Evolutionary conservation across 805 yeast genomes (phyloP).

Genomic region (Yarrowia hollandica): DNA sequence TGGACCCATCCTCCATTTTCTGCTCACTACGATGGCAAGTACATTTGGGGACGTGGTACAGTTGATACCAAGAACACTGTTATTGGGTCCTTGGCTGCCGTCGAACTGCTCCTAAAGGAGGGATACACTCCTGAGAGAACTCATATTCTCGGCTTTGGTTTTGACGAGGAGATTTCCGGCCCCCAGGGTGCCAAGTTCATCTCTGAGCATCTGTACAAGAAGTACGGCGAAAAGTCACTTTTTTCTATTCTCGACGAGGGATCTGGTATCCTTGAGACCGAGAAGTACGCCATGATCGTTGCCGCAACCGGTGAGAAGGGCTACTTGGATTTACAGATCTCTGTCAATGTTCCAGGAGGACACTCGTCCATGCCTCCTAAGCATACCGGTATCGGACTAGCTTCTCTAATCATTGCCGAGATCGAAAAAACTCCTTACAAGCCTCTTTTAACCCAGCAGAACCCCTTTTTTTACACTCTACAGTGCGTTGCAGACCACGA

Average conservation of each 20-base stretch:
- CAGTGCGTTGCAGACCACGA: constrained; percentile 65
- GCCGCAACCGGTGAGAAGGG: constrained; percentile 63
- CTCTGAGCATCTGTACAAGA: constrained; percentile 48
- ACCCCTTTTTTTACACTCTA: constrained; percentile 59
- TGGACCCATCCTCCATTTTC: constrained; percentile 71
- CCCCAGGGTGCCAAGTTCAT: constrained; percentile 59
- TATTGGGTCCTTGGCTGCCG: constrained; percentile 63
- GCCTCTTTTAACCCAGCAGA: constrained; percentile 50
- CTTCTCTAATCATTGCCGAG: constrained; percentile 55
- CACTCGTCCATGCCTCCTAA: constrained; percentile 81
- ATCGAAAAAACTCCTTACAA: constrained; percentile 60
- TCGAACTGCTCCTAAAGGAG: constrained; percentile 54
- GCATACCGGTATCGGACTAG: constrained; percentile 76
- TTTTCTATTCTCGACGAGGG: constrained; percentile 76
- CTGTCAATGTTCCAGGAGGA: constrained; percentile 67
- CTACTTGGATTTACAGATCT: constrained; percentile 51
- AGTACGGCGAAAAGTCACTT: constrained; percentile 61
- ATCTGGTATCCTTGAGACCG: constrained; percentile 48
- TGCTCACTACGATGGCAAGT: constrained; percentile 65
- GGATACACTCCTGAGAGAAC: constrained; percentile 64
- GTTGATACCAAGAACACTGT: constrained; percentile 73
- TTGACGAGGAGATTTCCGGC: constrained; percentile 78
- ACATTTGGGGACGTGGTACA: constrained; percentile 76
- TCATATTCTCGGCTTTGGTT: constrained; percentile 66
- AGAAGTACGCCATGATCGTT: constrained; percentile 51